Evolutionary conservation across 305 asterid genomes (phyloP), one percentile per base, ranked within the genome.

Genomic region (Stenogyne calaminthoides): DNA sequence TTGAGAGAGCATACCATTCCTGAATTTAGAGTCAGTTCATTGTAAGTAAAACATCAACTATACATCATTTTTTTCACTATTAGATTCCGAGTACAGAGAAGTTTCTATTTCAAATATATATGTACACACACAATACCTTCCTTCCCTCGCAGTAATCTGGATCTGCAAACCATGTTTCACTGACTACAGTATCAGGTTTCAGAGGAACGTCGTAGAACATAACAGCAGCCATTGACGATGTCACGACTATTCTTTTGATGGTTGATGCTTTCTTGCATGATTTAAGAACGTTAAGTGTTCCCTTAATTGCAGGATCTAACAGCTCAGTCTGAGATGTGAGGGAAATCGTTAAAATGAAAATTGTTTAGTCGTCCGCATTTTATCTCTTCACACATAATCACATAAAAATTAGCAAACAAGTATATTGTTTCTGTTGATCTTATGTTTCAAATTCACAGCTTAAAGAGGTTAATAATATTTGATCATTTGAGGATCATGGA

Each of bases 1-100:
- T 90, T 6, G 89, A 80, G 47, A 89, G 85, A 3, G 77, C 51
- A 84, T 91, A 91, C 91, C 90, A 88, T 5, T 72, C 62, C 97
- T 91, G 72, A 64, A 40, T 47, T 22, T 7, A 20, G 9, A 34
- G 60, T 15, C 40, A 49, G 4, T 40, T 18, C 47, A 58, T 46
- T 15, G 16, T 6, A 39, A 39, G 32, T 67, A 67, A 51, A 9
- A 11, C 15, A 22, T 3, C 42, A 22, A 22, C 8, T 14, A 25
- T 14, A 51, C 3, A 1, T 9, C 29, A 8, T 15, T 34, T 52
- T 67, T 34, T n/a, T 64, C 39, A 37, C 15, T 6, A 51, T 18
- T 68, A 40, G 55, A 39, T 68, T 52, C 34, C 2, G 32, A 25
- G 19, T 4, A 37, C 9, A 7, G 14, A 18, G 2, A 36, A 0